Evolutionary conservation across 2,329 filamentous ascomycete genomes (phyloP).

Genomic region (Fusarium haematococcum): DNA sequence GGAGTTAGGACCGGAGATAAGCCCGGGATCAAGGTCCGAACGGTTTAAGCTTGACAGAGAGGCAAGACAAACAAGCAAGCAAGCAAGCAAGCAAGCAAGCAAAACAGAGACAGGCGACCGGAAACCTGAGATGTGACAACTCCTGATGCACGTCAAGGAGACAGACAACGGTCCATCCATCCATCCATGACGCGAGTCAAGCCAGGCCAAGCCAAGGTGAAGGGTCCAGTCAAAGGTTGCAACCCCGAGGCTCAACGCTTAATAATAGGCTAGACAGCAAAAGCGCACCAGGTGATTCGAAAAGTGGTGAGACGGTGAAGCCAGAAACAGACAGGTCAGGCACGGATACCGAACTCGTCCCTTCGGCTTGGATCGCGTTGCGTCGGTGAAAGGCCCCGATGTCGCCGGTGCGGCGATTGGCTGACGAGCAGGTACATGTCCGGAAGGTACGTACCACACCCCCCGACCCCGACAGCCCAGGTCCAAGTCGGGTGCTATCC

Average conservation of each 20-base stretch:
- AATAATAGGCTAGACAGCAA: neutral
- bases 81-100: neutral
- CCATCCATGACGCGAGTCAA: neutral
- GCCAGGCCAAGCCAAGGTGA: neutral
- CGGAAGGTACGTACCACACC: slow-evolving; percentile 1
- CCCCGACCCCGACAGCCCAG: neutral
- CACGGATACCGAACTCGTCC: neutral
- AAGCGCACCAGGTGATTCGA: neutral
- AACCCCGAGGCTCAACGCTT: neutral
- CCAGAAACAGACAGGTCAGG: neutral
- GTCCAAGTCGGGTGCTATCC: slow-evolving; percentile 14
- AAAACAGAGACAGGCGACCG: neutral
- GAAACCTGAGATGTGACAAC: neutral
- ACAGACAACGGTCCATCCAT: neutral
- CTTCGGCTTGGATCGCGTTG: slow-evolving; percentile 33
- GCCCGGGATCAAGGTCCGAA: slow-evolving; percentile 15
- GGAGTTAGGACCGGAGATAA: slow-evolving; percentile 13
- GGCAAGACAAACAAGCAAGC: neutral
- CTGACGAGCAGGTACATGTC: neutral
- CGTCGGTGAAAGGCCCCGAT: slow-evolving; percentile 30
- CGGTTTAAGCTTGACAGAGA: neutral
- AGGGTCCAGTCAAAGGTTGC: neutral
- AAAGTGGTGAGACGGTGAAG: slow-evolving; percentile 10
- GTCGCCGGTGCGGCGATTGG: slow-evolving; percentile 19
- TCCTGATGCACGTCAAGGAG: slow-evolving; percentile 1